Percentiles rank a stretch among this genome's conserved stretches.
phyloP scores from a whole-genome alignment of 176 grass and related monocot genomes.

The Phyllostachys edulis region DNA sequence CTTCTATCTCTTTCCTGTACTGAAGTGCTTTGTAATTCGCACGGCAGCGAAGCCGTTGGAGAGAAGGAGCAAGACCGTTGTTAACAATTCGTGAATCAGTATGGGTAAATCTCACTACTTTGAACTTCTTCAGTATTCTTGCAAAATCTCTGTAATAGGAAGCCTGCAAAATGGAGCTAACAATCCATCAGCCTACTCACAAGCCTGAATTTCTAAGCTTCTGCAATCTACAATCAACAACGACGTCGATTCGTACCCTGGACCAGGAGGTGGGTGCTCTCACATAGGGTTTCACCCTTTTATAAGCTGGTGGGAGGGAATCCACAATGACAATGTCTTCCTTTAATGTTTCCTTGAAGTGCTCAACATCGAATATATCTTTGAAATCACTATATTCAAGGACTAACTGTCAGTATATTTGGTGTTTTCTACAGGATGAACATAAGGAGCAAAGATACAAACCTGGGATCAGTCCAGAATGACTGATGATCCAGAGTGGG shows the following conservation, averaged over 20 bases:
- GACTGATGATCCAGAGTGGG: slow-evolving; percentile 83
- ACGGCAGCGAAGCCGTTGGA: slow-evolving; percentile 66
- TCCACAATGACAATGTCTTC: slow-evolving; percentile 62
- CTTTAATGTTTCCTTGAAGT: slow-evolving; percentile 57
- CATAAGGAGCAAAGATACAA: background rate
- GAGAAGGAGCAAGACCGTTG: slow-evolving; percentile 55
- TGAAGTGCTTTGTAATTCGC: slow-evolving; percentile 65
- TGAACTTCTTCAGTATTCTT: slow-evolving; percentile 42
- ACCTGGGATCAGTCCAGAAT: slow-evolving; percentile 94
- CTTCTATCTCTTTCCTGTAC: slow-evolving; percentile 54
- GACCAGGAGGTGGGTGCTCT: slow-evolving; percentile 65
- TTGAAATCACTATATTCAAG: slow-evolving; percentile 50
- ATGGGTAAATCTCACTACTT: slow-evolving; percentile 64
- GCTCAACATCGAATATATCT: slow-evolving; percentile 63
- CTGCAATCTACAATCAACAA: background rate
- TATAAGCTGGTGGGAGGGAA: slow-evolving; percentile 49
- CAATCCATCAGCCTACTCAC: slow-evolving; percentile 26
- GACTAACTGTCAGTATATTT: background rate
- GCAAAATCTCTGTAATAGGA: slow-evolving; percentile 60
- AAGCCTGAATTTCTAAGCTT: background rate
- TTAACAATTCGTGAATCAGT: slow-evolving; percentile 72
- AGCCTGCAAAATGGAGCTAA: slow-evolving; percentile 41
- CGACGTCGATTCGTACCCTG: slow-evolving; percentile 43
- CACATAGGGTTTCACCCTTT: slow-evolving; percentile 39
- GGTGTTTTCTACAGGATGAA: background rate